phyloP scores from a whole-genome alignment of 1,284 basidiomycete genomes.

The Athelia sp. region DNA sequence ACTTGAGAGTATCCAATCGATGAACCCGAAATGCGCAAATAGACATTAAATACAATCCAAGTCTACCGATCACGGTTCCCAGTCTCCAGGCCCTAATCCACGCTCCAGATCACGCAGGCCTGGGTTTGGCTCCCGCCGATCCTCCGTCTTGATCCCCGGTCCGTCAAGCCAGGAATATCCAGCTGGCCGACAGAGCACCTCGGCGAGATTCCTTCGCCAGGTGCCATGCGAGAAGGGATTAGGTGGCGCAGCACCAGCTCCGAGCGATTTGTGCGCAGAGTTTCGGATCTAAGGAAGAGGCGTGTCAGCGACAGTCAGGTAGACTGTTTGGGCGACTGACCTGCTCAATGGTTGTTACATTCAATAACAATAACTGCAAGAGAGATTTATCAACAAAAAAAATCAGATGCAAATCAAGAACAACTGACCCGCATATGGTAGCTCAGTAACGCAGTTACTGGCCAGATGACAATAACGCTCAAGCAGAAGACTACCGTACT shows the following conservation, averaged over 20 bases:
- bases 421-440: conserved; percentile 83
- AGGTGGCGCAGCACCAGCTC: conserved; percentile 51
- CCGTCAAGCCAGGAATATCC: conserved; percentile 70
- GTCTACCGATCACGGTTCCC: background rate
- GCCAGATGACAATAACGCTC: conserved; percentile 71
- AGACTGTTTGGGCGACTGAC: conserved; percentile 41
- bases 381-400: conserved; percentile 5
- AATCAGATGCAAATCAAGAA: conserved; percentile 2
- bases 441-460: conserved; percentile 68
- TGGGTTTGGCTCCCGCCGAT: conserved; percentile 65
- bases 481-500: conserved; percentile 77
- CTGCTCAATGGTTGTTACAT: conserved; percentile 92
- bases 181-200: conserved; percentile 65
- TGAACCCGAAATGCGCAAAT: too few relatives aligned
- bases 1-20: too few relatives aligned
- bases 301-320: conserved; percentile 5
- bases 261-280: conserved; percentile 68
- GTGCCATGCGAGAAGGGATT: conserved; percentile 78
- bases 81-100: background rate
- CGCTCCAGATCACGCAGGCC: conserved; percentile 22
- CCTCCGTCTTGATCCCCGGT: conserved; percentile 52
- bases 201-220: conserved; percentile 63
- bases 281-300: conserved; percentile 56
- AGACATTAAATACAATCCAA: too few relatives aligned
- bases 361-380: conserved; percentile 68